A percentile compares a stretch with the other conserved stretches of the same genome.
phyloP scores from a whole-genome alignment of 2,329 filamentous ascomycete genomes.

The Hymenotorrendiella dingleyae region DNA sequence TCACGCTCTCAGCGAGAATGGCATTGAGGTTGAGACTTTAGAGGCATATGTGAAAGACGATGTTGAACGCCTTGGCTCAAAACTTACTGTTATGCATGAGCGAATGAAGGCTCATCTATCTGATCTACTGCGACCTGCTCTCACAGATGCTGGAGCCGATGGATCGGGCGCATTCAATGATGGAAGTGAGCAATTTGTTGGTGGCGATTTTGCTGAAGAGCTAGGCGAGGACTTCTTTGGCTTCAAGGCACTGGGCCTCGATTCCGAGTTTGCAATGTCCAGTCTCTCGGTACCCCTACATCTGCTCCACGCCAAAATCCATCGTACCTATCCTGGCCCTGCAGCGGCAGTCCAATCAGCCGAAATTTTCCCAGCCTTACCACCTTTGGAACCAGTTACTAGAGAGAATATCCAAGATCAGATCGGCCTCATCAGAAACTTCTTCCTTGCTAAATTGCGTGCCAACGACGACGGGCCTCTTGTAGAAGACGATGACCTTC shows the following conservation, averaged over 20 bases:
- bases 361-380: constrained; percentile 54
- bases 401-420: constrained; percentile 70
- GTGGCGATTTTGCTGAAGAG: constrained; percentile 95
- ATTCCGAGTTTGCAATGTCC: constrained; percentile 82
- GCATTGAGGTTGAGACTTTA: constrained; percentile 72
- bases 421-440: constrained; percentile 83
- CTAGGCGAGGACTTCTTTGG: constrained; percentile 99
- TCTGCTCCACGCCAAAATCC: constrained; percentile 84
- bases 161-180: constrained; percentile 91
- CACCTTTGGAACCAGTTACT: constrained; percentile 71
- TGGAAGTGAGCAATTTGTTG: constrained; percentile 93
- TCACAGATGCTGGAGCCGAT: constrained; percentile 74
- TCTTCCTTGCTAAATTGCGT: constrained; percentile 84
- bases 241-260: constrained; percentile 89
- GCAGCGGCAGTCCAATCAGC: constrained; percentile 52
- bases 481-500: constrained; percentile 90
- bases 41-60: constrained; percentile 91
- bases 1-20: constrained; percentile 79
- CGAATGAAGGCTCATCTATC: constrained; percentile 89
- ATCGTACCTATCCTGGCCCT: constrained; percentile 70
- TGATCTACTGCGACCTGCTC: constrained; percentile 86
- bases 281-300: constrained; percentile 89
- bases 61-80: constrained; percentile 75
- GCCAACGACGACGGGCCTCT: constrained; percentile 77
- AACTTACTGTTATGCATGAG: constrained; percentile 80